These are phyloP conservation scores for Phytophthora chlamydospora DNA, from an alignment of 352 stramenopile species.

Conservation along the genomic window DNA sequence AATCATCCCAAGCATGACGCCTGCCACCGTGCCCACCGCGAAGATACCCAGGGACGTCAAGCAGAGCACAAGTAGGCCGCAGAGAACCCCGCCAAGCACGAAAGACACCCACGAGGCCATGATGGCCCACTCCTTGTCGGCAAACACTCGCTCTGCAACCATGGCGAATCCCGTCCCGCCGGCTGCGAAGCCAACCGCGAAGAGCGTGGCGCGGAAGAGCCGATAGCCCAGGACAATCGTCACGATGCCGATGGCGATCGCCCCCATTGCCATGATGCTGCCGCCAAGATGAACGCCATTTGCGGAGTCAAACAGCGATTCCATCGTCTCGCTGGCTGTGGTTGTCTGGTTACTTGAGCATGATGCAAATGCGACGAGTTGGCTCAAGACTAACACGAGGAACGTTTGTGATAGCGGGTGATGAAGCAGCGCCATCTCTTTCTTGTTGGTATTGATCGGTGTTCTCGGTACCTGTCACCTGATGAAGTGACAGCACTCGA, in stretches of 20 bases:
- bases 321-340: slow-evolving; percentile 28
- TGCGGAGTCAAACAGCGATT: slow-evolving; percentile 49
- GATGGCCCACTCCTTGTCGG: slow-evolving; percentile 38
- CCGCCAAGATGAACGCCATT: slow-evolving; percentile 43
- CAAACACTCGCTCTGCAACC: slow-evolving; percentile 32
- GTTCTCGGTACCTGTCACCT: no score
- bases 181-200: slow-evolving; percentile 45
- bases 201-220: slow-evolving; percentile 54
- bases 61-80: slow-evolving; percentile 40
- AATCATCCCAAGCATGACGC: slow-evolving; percentile 48
- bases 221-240: slow-evolving; percentile 54
- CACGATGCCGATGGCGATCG: slow-evolving; percentile 46
- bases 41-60: slow-evolving; percentile 51
- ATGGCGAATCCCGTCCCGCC: slow-evolving; percentile 43
- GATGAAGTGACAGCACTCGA: no score
- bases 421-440: not conserved
- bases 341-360: slow-evolving; percentile 2
- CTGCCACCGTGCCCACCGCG: slow-evolving; percentile 39
- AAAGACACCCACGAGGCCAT: slow-evolving; percentile 56
- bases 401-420: not conserved
- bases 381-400: slow-evolving; percentile 6
- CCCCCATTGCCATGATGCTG: slow-evolving; percentile 43
- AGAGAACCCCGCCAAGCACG: slow-evolving; percentile 41
- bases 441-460: not conserved
- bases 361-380: slow-evolving; percentile 1